Evolutionary conservation across 176 grass and related monocot genomes (phyloP), one percentile per base, ranked within the genome.

Genomic region (Oryza longistaminata): DNA sequence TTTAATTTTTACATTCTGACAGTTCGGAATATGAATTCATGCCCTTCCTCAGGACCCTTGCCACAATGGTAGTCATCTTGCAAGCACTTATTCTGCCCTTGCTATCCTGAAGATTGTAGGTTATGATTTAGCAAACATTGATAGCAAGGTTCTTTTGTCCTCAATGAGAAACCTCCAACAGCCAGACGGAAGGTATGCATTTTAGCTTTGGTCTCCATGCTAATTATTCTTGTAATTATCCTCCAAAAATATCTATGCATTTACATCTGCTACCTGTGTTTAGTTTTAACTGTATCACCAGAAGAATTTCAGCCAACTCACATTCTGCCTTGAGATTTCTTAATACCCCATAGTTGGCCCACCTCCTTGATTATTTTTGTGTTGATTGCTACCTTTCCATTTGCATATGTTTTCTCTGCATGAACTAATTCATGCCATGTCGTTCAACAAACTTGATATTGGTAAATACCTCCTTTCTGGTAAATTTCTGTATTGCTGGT

Each of bases 71-170:
- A 92, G 96, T 88, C 87, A 98, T 87, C 87, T 98, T 87, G 90
- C 96, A 75, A 93, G 91, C 84, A 98, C 96, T 26, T 98, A 98
- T 71, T 93, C 87, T 70, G 91, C 96, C 58, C 89, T 98, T 22
- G 88, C 96, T 79, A 84, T 89, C 53, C 90, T 95, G 29, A 98
- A 95, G 88, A 88, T 90, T 80, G 26, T 98, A 48, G 93, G 93
- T 14, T 92, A 94, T 27, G 50, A 95, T 91, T 62, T 94, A 22
- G 70, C 85, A 66, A 88, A 78, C 86, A 65, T 98, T 75, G 76
- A 94, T 71, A 82, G 66, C 27, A 89, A 83, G 52, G 55, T 75
- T 83, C 92, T 98, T 85, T 79, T 89, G 66, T 70, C 17, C 4
- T 94, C 96, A 53, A 94, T 98, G 91, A 92, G 70, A 89, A 94